Base-by-base conservation (phyloP, 805 yeast species). In the Candida saitoana region DNA sequence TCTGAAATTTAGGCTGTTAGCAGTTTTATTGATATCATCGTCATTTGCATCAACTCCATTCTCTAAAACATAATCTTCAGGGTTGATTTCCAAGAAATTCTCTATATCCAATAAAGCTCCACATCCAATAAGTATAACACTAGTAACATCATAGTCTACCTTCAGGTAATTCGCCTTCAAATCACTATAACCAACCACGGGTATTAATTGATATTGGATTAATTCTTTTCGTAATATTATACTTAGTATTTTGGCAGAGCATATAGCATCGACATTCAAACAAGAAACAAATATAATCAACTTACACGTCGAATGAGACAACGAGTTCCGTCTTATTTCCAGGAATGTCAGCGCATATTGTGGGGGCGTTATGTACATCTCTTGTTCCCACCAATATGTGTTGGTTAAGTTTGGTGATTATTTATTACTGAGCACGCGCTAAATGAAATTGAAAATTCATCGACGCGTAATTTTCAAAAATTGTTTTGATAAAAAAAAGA, bases 31-130 rank as follows among this genome's bases (percentile, higher is more conserved):
- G 24, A 52, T 62, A 27, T 52, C 56, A n/a, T 52, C 36, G 18
- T 52, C 60, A 5, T 49, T 60, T 34, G 47, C 55, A 5, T 47
- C 57, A 15, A 46, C 56, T 5, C 48, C 49, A 14, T 53, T 55
- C 5, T 60, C 67, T 2, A 65, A 63, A 9, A 80, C 48, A 41
- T 73, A 77, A 4, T 77, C 77, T 36, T 76, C 70, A 3, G 77
- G 70, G 42, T 82, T 79, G 9, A 84, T 74, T 14, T 82, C 87
- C 32, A 86, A 68, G 55, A 84, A 84, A 18, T 78, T 67, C 56
- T 86, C 95, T 22, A 93, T 55, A 60, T 93, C 97, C 8, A 90
- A 77, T 77, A 85, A 80, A 3, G 95, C 95, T 11, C 99, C 99
- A 65, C 96, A 93, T 0, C 99, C 99, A 0, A 93, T 65, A 32